Conservation (phyloP, 257 asterid species). For the Nicotiana undulata region DNA sequence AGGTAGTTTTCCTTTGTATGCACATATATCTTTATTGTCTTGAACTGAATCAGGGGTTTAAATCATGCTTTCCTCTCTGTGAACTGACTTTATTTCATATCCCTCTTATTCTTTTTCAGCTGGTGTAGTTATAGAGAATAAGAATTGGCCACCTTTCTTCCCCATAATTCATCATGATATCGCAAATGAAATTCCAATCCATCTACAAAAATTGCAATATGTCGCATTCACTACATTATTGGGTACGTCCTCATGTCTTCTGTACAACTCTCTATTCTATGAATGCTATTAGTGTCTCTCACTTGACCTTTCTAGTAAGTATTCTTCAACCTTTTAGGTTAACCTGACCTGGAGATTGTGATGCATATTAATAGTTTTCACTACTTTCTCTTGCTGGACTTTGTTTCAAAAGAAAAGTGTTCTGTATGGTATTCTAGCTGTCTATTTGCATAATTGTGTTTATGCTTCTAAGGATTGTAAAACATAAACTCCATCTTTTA, state of each 20-base stretch:
- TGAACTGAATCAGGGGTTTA: background rate
- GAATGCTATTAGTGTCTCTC: background rate
- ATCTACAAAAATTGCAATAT: constrained; percentile 80
- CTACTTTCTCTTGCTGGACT: background rate
- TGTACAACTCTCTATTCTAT: background rate
- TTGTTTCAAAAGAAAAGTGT: background rate
- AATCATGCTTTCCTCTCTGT: background rate
- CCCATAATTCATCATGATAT: constrained; percentile 91
- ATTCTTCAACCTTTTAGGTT: background rate
- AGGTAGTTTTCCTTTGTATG: constrained; percentile 33
- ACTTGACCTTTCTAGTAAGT: background rate
- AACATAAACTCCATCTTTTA: background rate
- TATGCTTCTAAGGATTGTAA: background rate
- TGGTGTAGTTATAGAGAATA: constrained; percentile 74
- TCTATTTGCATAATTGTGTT: background rate
- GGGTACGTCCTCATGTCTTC: constrained; percentile 39
- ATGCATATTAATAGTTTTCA: background rate
- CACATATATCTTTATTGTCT: background rate
- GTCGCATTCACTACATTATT: constrained; percentile 81
- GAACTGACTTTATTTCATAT: background rate
- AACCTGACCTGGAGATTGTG: background rate
- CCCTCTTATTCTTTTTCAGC: constrained; percentile 38
- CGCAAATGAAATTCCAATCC: constrained; percentile 79
- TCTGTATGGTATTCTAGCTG: background rate
- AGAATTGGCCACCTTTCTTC: constrained; percentile 86